Conservation (phyloP, 2,329 filamentous ascomycete genomes). For the Alternaria ventricosa region DNA sequence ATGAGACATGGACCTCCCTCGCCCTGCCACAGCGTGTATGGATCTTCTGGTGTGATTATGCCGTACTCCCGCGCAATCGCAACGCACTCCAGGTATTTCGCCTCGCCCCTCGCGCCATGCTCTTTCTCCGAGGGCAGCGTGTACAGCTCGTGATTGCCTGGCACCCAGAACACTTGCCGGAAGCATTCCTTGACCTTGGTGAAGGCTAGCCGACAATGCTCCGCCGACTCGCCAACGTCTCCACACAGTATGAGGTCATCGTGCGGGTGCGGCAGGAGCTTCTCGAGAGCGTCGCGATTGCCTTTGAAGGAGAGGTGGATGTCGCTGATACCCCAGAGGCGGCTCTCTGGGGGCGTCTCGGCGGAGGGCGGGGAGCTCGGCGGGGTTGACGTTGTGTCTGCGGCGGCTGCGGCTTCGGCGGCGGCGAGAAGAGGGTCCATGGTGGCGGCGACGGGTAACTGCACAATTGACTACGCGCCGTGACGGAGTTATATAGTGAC, state of each 20-base stretch:
- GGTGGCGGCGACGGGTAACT: not conserved
- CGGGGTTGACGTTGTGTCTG: constrained; percentile 6
- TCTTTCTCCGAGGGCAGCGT: constrained; percentile 53
- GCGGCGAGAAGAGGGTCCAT: constrained; percentile 36
- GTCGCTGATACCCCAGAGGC: constrained; percentile 56
- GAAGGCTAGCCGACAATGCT: constrained; percentile 47
- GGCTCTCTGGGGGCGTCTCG: constrained; percentile 22
- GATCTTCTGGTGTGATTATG: constrained; percentile 64
- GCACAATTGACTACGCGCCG: not conserved
- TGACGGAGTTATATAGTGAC: not conserved
- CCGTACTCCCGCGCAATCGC: constrained; percentile 60
- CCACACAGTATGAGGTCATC: constrained; percentile 56
- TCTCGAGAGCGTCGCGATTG: constrained; percentile 53
- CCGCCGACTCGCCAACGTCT: constrained; percentile 48
- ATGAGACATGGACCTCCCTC: constrained; percentile 58
- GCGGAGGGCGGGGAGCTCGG: constrained; percentile 15
- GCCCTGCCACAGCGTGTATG: constrained; percentile 62
- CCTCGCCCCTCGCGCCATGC: constrained; percentile 54
- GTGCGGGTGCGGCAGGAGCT: constrained; percentile 48
- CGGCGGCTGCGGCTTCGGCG: constrained; percentile 19
- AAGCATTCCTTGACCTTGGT: constrained; percentile 51
- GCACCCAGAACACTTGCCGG: constrained; percentile 61
- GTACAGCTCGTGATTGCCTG: constrained; percentile 66
- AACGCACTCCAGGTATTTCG: constrained; percentile 63
- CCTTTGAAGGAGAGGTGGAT: constrained; percentile 56